Base-by-base conservation (phyloP, 2,329 filamentous ascomycete genomes). In the Calonectria crousiana region DNA sequence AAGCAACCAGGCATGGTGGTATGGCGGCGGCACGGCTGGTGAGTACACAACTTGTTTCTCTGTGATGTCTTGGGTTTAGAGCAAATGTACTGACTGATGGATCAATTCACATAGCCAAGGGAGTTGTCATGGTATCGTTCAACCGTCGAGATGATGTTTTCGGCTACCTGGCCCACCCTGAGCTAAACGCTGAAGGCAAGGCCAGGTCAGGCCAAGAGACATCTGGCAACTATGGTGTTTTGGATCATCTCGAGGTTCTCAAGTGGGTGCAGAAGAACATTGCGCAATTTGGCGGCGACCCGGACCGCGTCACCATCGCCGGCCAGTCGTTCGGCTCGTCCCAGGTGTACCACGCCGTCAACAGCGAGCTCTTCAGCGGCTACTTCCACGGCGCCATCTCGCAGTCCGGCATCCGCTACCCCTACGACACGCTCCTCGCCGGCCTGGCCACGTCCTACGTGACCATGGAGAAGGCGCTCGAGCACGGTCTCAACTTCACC, bases 361-460 rank as follows among this genome's bases (percentile, higher is more conserved):
- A 74, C 65, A 74, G 73, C 36, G 52, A 56, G 32, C 58, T 74
- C 16, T 52, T 65, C 49, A 58, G 30, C 26, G 73, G 73, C 18
- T 49, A 64, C 30, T 67, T 74, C 30, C 53, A 64, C 34, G 69
- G 73, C n/a, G 73, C 64, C 49, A 74, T 74, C 23, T 60, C 56
- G 34, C 68, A 74, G 52, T 67, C 58, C 8, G 73, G 73, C 23
- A 56, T 74, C 34, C 73, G 73, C n/a, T 65, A 72, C 30, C 69
- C 73, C 14, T 65, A 68, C 34, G 73, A 74, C 28, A 65, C 73
- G 1, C 44, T 65, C 20, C 26, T 65, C 23, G 65, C 58, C 3
- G 69, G 51, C 10, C 73, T 74, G 18, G 73, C 73, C 1, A 65
- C 64, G 10, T 65, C 58, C 10, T 74, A 74, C 53, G 47, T 67